Percentiles rank a stretch among this genome's conserved stretches.
phyloP scores from a whole-genome alignment of 2,329 filamentous ascomycete species.

The Orbilia blumenaviensis region DNA sequence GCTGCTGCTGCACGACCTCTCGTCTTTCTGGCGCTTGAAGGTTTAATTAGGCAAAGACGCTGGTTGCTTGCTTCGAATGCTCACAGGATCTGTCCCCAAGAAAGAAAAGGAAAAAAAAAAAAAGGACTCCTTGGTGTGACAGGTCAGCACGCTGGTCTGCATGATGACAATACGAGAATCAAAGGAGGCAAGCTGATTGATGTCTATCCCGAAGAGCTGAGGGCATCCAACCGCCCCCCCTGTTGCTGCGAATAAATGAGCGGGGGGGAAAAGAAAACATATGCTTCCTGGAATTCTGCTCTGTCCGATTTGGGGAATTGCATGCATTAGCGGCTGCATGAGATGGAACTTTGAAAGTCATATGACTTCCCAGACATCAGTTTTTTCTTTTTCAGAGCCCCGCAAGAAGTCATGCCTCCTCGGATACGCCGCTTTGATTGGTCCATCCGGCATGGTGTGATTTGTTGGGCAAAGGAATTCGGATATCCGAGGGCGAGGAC shows the following conservation, averaged over 20 bases:
- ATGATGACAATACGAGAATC: conserved; percentile 26
- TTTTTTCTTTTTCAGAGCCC: conserved; percentile 14
- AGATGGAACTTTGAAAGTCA: conserved; percentile 51
- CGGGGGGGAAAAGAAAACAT: conserved; percentile 30
- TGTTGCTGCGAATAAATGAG: conserved; percentile 20
- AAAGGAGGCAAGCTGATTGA: conserved; percentile 14
- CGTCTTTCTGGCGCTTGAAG: conserved; percentile 7
- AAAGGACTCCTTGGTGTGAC: conserved; percentile 11
- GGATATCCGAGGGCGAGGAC: conserved; percentile 25
- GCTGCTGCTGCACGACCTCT: background rate
- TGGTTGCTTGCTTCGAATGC: conserved; percentile 1
- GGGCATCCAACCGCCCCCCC: background rate
- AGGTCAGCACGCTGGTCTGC: conserved; percentile 21
- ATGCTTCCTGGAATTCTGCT: conserved; percentile 12
- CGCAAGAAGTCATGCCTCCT: conserved; percentile 6
- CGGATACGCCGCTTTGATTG: conserved; percentile 17
- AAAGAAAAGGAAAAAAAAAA: too few species aligned
- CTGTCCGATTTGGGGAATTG: conserved; percentile 42
- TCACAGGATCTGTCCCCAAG: conserved; percentile 9
- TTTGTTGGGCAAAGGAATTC: conserved; percentile 12
- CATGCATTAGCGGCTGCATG: conserved; percentile 54
- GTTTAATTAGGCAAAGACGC: conserved; percentile 45
- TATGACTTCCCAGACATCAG: conserved; percentile 46
- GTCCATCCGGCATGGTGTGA: conserved; percentile 3
- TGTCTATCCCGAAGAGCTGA: conserved; percentile 22